Percentiles rank a stretch among this genome's conserved stretches.
These are phyloP conservation scores for Aspergillus mulundensis DNA, from an alignment of 495 filamentous ascomycete species.

Conservation along the genomic window DNA sequence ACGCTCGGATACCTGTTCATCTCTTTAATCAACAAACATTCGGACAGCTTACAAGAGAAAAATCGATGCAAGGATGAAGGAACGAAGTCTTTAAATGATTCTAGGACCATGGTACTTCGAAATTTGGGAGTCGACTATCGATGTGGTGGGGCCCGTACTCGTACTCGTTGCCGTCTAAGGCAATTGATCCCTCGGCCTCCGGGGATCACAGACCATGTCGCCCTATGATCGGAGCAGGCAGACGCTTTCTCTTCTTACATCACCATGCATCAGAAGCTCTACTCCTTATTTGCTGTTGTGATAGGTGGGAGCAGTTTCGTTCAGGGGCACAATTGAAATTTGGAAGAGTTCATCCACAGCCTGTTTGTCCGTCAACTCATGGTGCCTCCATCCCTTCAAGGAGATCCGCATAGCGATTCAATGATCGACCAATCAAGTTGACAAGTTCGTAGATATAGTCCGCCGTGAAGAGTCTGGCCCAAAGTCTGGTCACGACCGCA, in stretches of 20 bases:
- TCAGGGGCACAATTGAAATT: too few species aligned
- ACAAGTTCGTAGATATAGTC: constrained; percentile 66
- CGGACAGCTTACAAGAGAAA: background rate
- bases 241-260: too few species aligned
- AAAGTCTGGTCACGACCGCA: constrained; percentile 58
- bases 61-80: background rate
- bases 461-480: constrained; percentile 65
- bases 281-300: too few species aligned
- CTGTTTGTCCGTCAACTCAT: background rate
- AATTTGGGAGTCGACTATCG: background rate
- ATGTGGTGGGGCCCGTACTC: background rate
- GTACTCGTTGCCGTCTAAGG: background rate
- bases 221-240: background rate
- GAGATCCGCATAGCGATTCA: constrained; percentile 63
- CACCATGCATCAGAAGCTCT: too few species aligned
- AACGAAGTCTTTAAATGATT: background rate
- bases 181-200: background rate
- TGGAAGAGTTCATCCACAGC: too few species aligned
- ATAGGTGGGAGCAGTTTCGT: too few species aligned
- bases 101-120: background rate
- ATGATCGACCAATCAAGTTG: constrained; percentile 55
- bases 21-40: background rate
- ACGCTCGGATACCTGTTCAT: background rate
- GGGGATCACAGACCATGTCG: background rate
- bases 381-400: constrained; percentile 34